These are phyloP conservation scores for Monosporascus cannonballus DNA, from an alignment of 2,329 filamentous ascomycete genomes.

Conservation along the genomic window DNA sequence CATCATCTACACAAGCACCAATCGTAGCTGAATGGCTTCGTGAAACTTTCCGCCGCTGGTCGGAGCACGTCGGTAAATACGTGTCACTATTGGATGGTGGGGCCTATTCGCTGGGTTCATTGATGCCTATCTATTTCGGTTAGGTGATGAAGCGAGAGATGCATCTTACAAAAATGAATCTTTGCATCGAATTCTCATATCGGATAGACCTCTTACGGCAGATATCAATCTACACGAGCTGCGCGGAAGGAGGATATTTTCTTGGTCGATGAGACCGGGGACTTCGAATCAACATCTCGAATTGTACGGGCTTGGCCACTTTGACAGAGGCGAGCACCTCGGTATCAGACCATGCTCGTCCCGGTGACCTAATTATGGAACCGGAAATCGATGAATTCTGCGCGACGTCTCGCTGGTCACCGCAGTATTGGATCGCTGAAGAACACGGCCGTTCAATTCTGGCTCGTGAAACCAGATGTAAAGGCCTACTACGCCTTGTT, in stretches of 20 bases:
- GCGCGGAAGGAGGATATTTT: neutral
- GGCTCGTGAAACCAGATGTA: no score
- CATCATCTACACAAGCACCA: neutral
- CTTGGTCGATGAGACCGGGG: neutral
- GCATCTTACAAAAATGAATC: neutral
- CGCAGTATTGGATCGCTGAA: no score
- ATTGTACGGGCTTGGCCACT: neutral
- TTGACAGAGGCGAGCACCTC: neutral
- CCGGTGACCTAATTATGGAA: neutral
- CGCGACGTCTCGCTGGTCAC: no score
- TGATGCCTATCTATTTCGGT: neutral
- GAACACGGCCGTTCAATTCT: no score
- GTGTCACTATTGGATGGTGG: no score
- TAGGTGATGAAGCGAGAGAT: neutral
- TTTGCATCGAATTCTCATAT: neutral
- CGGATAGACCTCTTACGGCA: neutral
- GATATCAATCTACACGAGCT: neutral
- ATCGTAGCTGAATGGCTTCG: neutral
- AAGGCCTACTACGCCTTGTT: no score
- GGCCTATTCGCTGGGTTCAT: neutral
- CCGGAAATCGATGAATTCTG: no score
- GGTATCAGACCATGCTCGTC: neutral
- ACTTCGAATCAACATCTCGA: neutral
- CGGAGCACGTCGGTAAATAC: no score
- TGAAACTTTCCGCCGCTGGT: neutral